Evolutionary conservation across 164 flowering plant species (phyloP), one percentile per base, ranked within the genome.

Genomic region (Nymphaea thermarum): DNA sequence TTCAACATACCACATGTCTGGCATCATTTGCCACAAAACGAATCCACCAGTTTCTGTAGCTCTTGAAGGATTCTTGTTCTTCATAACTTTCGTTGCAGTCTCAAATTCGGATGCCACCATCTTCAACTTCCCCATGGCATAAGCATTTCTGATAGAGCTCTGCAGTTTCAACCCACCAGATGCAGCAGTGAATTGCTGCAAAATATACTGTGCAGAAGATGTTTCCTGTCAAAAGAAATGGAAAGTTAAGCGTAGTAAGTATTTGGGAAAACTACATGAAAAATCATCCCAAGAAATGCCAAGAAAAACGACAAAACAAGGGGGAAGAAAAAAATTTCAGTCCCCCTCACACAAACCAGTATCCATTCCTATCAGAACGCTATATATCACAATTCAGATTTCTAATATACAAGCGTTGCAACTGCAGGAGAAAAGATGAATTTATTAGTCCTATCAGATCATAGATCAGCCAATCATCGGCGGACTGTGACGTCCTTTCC

Each of bases 1-100:
- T 76, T 86, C 88, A 16, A 86, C 87, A 71, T 86, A 83, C 86
- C 91, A 86, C 87, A 84, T 84, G 64, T 85, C 88, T 3, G 88
- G 88, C 43, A 73, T 77, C 88, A 84, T 86, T 73, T 84, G 88
- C 91, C 91, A 84, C 43, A 86, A 73, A 15, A 86, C 88, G 65
- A 86, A 86, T 7, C 88, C 83, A 62, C 88, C 91, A 0, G 84
- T 74, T 68, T 84, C 88, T 2, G 85, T 80, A 61, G 84, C 76
- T 71, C 77, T 78, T 16, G 84, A 73, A 8, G 80, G 75, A 71
- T 82, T 83, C 71, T 79, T 73, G 70, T 72, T 83, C 75, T 77
- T 82, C 67, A 81, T 76, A 12, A 84, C 85, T 69, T 84, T 86
- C 4, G 85, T 83, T 4, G 91, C 85, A 2, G 85, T 84, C 72